Evolutionary conservation across 495 filamentous ascomycete species (phyloP), one percentile per base, ranked within the genome.

Genomic region (Sordaria brevicollis): DNA sequence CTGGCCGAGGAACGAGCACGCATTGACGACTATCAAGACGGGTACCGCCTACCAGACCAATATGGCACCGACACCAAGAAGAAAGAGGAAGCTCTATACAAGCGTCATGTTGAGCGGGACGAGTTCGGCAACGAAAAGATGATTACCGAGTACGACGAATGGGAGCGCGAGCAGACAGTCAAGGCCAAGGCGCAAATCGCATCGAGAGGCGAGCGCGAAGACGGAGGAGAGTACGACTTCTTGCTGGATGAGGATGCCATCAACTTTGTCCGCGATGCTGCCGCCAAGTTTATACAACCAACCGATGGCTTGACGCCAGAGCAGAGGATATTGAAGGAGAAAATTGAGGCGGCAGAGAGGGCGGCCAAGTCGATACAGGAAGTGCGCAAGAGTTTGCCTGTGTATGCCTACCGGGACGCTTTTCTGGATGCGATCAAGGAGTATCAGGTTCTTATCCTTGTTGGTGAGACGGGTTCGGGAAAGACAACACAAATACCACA

Each of bases 131-230:
- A 94, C 74, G 95, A 98, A 78, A 88, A 90, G 72, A 96, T 92
- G 74, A 85, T 97, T 66, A 97, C 95, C 0, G 95, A 99, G 78
- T 92, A 96, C 72, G 92, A 98, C 69, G 93, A 97, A 77, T 98
- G 93, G 94, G 95, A 99, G 79, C 79, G 89, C 62, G 93, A 97
- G 78, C 95, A 98, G 78, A 89, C 90, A 6, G 86, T 90, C 72
- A 96, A 96, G 79, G 95, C 93, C 2, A 93, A 93, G 74, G 89
- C 93, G 5, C 94, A 97, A 77, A 92, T 97, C 70, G 84, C 88
- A 67, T 85, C 88, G 68, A 77, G 80, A 0, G 49, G 49, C 49
- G 92, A 94, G 76, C 86, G 91, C 25, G 87, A 89, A n/a, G 89
- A 94, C 66, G 89, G 92, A 73, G 93, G 91, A 7, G 89, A 97